A percentile compares a stretch with the other conserved stretches of the same genome.
phyloP scores from a whole-genome alignment of 306 rosid species.

The Prunus fruticosa region DNA sequence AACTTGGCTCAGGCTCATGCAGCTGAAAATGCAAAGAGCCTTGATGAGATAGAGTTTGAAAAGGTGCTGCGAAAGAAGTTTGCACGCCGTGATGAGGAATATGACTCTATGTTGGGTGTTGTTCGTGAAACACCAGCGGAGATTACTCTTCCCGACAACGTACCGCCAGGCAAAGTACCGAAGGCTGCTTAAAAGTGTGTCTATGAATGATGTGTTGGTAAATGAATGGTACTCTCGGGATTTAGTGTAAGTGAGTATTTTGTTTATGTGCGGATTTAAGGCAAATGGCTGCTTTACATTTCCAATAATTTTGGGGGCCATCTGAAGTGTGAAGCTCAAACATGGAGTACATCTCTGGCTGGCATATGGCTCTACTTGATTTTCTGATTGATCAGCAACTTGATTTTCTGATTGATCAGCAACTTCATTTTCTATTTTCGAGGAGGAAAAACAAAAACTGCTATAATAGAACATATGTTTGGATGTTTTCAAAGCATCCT shows the following conservation, averaged over 20 bases:
- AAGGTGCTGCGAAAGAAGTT: slow-evolving; percentile 77
- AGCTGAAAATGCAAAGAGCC: slow-evolving; percentile 72
- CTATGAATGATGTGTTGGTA: background rate
- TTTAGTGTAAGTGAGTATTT: slow-evolving; percentile 16
- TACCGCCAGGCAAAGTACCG: slow-evolving; percentile 45
- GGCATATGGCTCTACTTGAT: slow-evolving; percentile 27
- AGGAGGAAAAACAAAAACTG: slow-evolving; percentile 15
- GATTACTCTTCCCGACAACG: slow-evolving; percentile 52
- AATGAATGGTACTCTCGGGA: slow-evolving; percentile 16
- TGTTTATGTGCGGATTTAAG: slow-evolving; percentile 31
- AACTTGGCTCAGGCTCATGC: slow-evolving; percentile 92
- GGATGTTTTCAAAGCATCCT: slow-evolving; percentile 29
- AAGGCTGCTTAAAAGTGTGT: slow-evolving; percentile 39
- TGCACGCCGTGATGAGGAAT: slow-evolving; percentile 61
- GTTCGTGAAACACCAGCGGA: slow-evolving; percentile 57
- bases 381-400: slow-evolving; percentile 31
- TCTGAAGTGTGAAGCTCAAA: slow-evolving; percentile 33
- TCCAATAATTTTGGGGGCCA: slow-evolving; percentile 55
- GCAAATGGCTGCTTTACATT: slow-evolving; percentile 38
- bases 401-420: slow-evolving; percentile 25
- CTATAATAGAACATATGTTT: slow-evolving; percentile 27
- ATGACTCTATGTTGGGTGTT: slow-evolving; percentile 53
- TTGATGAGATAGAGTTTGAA: slow-evolving; percentile 70
- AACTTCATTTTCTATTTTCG: slow-evolving; percentile 29
- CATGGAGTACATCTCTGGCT: slow-evolving; percentile 27